Percentiles rank a stretch among this genome's conserved stretches.
phyloP scores from a whole-genome alignment of 2,329 filamentous ascomycete species.

The Epichloe coenophiala region DNA sequence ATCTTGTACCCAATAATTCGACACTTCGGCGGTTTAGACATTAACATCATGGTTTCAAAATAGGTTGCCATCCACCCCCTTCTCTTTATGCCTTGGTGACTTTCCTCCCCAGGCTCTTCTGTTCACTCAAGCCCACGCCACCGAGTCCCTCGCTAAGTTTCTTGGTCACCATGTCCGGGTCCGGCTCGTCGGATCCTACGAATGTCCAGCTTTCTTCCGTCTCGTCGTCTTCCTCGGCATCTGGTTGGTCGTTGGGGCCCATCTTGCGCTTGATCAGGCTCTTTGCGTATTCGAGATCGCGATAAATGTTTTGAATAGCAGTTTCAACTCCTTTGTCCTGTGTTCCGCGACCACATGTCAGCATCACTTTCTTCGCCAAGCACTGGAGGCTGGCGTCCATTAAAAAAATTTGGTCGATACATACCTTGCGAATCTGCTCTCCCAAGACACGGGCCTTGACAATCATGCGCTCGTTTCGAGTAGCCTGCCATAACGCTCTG shows the following conservation, averaged over 20 bases:
- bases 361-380: neutral
- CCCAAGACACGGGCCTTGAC: slow-evolving; percentile 70
- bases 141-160: slow-evolving; percentile 24
- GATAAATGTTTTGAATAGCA: slow-evolving; percentile 86
- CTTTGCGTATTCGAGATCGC: slow-evolving; percentile 85
- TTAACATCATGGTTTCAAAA: neutral
- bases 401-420: slow-evolving; percentile 15
- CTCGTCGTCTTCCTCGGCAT: slow-evolving; percentile 36
- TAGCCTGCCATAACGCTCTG: slow-evolving; percentile 79
- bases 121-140: slow-evolving; percentile 7
- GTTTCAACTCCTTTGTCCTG: slow-evolving; percentile 83
- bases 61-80: neutral
- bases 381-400: neutral
- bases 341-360: slow-evolving; percentile 2
- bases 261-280: slow-evolving; percentile 60
- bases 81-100: slow-evolving; percentile 1
- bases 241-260: slow-evolving; percentile 31
- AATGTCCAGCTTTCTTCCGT: slow-evolving; percentile 86
- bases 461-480: slow-evolving; percentile 83
- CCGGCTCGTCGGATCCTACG: slow-evolving; percentile 46
- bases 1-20: neutral
- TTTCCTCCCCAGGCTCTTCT: slow-evolving; percentile 14
- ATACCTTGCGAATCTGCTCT: slow-evolving; percentile 73
- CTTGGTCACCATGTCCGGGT: slow-evolving; percentile 29
- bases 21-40: neutral